Conservation (phyloP, 2,329 filamentous ascomycete genomes). For the Trichoderma oligosporum region DNA sequence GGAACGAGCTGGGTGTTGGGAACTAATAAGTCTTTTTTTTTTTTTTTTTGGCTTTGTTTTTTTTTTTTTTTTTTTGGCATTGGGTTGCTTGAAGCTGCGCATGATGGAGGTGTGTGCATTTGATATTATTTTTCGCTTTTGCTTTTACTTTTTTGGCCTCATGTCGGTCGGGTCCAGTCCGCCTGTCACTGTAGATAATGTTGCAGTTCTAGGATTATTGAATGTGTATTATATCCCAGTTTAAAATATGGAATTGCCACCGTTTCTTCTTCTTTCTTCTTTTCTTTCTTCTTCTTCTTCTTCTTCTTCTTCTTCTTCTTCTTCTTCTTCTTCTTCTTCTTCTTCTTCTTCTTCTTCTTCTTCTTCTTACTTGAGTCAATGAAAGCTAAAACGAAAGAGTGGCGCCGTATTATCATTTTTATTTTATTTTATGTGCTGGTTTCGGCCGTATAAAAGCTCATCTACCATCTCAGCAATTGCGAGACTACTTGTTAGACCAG, state of each 20-base stretch:
- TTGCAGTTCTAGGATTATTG: not conserved
- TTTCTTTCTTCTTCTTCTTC: not conserved
- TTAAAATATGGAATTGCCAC: constrained; percentile 6
- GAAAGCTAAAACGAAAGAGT: too few species aligned
- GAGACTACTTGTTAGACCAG: constrained; percentile 80
- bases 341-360: too few species aligned
- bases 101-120: not conserved
- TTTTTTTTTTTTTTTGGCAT: not conserved
- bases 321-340: too few species aligned
- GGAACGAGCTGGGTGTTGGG: not conserved
- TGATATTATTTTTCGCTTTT: constrained; percentile 2
- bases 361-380: too few species aligned
- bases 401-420: too few species aligned
- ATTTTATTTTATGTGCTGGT: not conserved
- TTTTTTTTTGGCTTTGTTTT: not conserved
- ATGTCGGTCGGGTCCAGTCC: constrained; percentile 6
- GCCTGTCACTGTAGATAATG: not conserved
- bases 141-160: not conserved
- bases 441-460: constrained; percentile 44
- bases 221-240: constrained; percentile 14
- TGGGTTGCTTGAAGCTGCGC: not conserved
- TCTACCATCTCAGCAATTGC: constrained; percentile 78
- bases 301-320: too few species aligned
- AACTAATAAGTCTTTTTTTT: not conserved
- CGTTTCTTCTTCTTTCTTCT: not conserved